A percentile compares a stretch with the other conserved stretches of the same genome.
phyloP scores from a whole-genome alignment of 352 stramenopile species.

The Globisporangium heterothallicum region DNA sequence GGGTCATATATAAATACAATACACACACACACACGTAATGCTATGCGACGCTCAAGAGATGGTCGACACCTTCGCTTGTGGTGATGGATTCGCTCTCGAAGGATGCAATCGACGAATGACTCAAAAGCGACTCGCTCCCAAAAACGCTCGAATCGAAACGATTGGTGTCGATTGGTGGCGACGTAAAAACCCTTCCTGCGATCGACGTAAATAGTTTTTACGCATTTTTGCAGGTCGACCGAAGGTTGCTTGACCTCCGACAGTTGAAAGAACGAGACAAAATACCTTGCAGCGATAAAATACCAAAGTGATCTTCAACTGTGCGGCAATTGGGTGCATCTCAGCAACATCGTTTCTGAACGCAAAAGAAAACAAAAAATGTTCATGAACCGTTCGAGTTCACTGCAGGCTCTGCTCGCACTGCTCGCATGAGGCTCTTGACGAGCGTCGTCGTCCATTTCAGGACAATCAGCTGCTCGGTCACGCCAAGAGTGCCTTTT shows the following conservation, averaged over 20 bases:
- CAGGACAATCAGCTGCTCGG: no score
- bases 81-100: background rate
- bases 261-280: background rate
- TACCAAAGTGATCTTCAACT: background rate
- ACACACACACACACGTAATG: background rate
- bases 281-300: background rate
- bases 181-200: background rate
- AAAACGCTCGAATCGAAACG: background rate
- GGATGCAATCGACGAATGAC: background rate
- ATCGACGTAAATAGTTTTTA: background rate
- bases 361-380: no score
- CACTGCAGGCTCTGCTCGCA: no score
- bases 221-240: conserved; percentile 1
- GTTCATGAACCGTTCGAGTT: no score
- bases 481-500: no score
- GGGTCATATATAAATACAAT: background rate
- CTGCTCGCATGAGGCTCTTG: no score
- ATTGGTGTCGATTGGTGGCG: background rate
- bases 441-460: no score
- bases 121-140: background rate
- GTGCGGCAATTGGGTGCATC: background rate
- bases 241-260: background rate
- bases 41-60: background rate
- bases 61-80: no score
- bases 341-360: background rate